These are phyloP conservation scores for Vanrija pseudolonga DNA, from an alignment of 1,284 basidiomycete genomes.

Conservation along the genomic window DNA sequence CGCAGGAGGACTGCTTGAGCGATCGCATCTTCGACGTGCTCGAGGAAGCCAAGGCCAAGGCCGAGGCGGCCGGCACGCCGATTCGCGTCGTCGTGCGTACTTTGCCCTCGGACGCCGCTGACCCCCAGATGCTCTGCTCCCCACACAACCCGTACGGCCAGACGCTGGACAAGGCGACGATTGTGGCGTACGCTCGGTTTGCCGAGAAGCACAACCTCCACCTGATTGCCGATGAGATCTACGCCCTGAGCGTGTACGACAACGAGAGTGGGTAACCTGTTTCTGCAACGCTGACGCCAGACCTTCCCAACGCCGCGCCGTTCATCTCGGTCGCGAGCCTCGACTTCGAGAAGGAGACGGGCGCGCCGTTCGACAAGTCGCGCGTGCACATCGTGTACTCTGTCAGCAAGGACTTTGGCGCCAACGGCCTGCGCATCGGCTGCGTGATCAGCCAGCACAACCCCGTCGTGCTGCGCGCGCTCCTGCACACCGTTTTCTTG, in stretches of 20 bases:
- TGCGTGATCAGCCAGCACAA: conserved; percentile 49
- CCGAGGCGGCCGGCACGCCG: conserved; percentile 12
- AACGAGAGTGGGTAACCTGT: conserved; percentile 27
- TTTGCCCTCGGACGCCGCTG: background rate
- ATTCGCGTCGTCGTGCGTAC: conserved; percentile 34
- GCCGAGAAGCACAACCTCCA: conserved; percentile 50
- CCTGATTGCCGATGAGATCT: conserved; percentile 51
- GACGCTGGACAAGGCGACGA: conserved; percentile 43
- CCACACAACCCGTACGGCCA: conserved; percentile 51
- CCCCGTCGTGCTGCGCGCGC: conserved; percentile 41
- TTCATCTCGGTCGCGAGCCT: conserved; percentile 50
- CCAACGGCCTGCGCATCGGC: conserved; percentile 50
- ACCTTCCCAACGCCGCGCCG: conserved; percentile 27
- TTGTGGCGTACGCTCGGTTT: conserved; percentile 49
- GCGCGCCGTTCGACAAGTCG: conserved; percentile 38
- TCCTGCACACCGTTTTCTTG: conserved; percentile 41
- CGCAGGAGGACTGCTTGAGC: conserved; percentile 1
- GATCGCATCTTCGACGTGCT: conserved; percentile 5
- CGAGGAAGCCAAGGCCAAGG: conserved; percentile 21
- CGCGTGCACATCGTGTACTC: conserved; percentile 41
- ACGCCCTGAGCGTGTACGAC: conserved; percentile 47
- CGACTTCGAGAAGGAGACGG: conserved; percentile 48
- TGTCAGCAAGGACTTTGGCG: conserved; percentile 52
- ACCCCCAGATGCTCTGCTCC: conserved; percentile 44
- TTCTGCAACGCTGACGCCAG: conserved; percentile 11